Evolutionary conservation across 192 early-diverging fungal genomes (phyloP).

Genomic region (Lunasporangiospora selenospora): DNA sequence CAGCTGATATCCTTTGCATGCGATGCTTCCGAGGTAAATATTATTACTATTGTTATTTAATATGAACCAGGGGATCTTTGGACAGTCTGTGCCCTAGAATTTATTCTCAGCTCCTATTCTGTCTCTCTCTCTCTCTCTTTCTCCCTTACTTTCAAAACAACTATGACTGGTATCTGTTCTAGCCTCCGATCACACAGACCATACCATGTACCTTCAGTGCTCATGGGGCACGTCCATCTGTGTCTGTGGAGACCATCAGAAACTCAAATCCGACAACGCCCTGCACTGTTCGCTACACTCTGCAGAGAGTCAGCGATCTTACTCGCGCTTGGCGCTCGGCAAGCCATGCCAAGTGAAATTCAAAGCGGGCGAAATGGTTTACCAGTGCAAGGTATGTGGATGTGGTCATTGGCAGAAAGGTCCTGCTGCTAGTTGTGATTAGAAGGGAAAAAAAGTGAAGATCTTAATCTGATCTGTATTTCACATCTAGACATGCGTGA

Average conservation of each 20-base stretch:
- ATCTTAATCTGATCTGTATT: neutral
- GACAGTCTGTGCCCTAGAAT: too few species aligned
- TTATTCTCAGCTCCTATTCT: too few species aligned
- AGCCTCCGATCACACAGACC: conserved; percentile 35
- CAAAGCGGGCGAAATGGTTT: conserved; percentile 18
- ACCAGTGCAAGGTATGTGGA: conserved; percentile 37
- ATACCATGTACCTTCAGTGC: conserved; percentile 40
- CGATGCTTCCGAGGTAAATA: conserved; percentile 38
- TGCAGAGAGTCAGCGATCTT: conserved; percentile 16
- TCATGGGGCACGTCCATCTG: conserved; percentile 38
- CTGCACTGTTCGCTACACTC: conserved; percentile 29
- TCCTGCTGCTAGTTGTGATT: neutral
- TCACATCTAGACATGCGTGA: conserved; percentile 14
- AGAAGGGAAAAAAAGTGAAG: too few species aligned
- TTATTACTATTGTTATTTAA: too few species aligned
- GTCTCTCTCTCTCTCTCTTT: too few species aligned
- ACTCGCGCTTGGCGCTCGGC: conserved; percentile 20
- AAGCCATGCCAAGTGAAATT: conserved; percentile 15
- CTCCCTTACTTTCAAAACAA: too few species aligned
- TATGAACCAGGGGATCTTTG: too few species aligned
- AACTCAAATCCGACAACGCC: conserved; percentile 1
- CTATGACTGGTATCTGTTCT: too few species aligned
- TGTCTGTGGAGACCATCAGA: conserved; percentile 6
- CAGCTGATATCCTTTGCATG: conserved; percentile 29
- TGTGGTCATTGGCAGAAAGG: too few species aligned